Conservation (phyloP, 495 filamentous ascomycete species). For the Penicillium desertorum region DNA sequence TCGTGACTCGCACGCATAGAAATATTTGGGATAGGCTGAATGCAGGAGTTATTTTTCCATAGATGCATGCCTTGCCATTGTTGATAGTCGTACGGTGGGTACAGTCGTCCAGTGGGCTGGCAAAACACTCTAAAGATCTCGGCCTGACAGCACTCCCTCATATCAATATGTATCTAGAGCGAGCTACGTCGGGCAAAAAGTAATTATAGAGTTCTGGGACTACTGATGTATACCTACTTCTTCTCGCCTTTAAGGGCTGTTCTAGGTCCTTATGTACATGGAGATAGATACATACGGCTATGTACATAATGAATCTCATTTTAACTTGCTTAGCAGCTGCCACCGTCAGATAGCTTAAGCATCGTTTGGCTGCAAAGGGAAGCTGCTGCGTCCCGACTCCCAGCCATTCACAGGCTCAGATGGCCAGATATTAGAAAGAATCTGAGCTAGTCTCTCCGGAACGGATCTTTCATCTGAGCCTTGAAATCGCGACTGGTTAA, state of each 20-base stretch:
- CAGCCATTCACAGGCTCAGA: not conserved
- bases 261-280: too few species aligned
- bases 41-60: not conserved
- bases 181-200: too few species aligned
- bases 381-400: not conserved
- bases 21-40: not conserved
- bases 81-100: not conserved
- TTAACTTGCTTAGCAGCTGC: not conserved
- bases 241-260: too few species aligned
- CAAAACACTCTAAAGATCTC: too few species aligned
- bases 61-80: not conserved
- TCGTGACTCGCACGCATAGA: not conserved
- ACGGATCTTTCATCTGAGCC: not conserved
- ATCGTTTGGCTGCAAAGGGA: not conserved
- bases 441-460: not conserved
- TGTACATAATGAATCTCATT: not conserved
- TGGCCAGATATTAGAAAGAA: not conserved
- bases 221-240: too few species aligned
- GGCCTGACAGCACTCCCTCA: too few species aligned
- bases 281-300: too few species aligned
- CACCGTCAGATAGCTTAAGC: not conserved
- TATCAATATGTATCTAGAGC: too few species aligned
- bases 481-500: not conserved
- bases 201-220: too few species aligned
- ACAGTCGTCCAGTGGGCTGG: too few species aligned